Percentiles rank a stretch among this genome's conserved stretches.
Conservation (phyloP, 345 rosid genomes). For the Pugionium dolabratum region DNA sequence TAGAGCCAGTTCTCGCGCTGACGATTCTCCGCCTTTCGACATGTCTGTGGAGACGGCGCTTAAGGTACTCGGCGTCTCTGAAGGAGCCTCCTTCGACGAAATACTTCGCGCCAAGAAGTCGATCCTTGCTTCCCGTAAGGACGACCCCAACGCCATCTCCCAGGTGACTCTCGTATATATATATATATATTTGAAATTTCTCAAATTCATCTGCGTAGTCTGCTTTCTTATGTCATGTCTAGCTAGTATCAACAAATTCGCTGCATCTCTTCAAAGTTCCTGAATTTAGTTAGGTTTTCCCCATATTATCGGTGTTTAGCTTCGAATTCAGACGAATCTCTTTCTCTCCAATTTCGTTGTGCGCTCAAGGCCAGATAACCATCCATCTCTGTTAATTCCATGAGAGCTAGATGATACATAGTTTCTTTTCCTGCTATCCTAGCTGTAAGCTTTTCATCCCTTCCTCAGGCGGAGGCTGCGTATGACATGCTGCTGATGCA, state of each 20-base stretch:
- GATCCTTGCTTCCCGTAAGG: conserved; percentile 68
- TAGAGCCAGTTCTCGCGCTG: conserved; percentile 73
- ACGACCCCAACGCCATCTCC: conserved; percentile 71
- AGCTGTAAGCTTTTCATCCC: no score
- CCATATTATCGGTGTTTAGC: background rate
- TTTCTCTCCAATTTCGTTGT: no score
- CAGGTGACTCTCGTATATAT: conserved; percentile 50
- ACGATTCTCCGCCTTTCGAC: conserved; percentile 88
- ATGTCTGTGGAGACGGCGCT: conserved; percentile 95
- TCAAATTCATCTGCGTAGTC: no score
- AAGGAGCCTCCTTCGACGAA: conserved; percentile 85
- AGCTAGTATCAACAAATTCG: background rate
- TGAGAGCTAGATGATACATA: background rate
- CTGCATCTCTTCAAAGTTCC: background rate
- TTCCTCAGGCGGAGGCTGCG: conserved; percentile 83
- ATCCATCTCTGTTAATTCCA: background rate
- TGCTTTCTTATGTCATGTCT: no score
- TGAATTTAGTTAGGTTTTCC: conserved; percentile 10
- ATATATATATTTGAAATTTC: no score
- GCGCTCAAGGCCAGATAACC: background rate
- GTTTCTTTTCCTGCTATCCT: background rate
- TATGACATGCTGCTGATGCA: conserved; percentile 97
- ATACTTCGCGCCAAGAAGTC: conserved; percentile 93
- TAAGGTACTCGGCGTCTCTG: conserved; percentile 92
- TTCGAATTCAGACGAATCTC: background rate